These are phyloP conservation scores for Alternaria metachromatica DNA, from an alignment of 2,329 filamentous ascomycete genomes.

Conservation along the genomic window DNA sequence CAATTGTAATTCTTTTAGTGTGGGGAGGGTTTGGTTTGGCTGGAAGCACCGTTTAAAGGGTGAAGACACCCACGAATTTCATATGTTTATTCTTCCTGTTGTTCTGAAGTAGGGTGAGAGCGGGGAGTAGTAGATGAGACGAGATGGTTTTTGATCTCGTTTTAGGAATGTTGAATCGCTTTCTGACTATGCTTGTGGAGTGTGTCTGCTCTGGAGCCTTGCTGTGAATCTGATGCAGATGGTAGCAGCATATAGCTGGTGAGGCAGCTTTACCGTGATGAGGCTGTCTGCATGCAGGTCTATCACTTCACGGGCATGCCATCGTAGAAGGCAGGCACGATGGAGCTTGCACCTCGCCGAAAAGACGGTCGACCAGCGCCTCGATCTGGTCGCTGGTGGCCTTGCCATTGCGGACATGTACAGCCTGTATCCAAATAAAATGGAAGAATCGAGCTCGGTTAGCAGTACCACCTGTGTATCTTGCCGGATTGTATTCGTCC, in stretches of 20 bases:
- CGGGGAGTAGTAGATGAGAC: slow-evolving; percentile 3
- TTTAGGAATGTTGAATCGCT: background rate
- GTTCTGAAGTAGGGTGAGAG: slow-evolving; percentile 8
- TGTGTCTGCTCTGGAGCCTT: background rate
- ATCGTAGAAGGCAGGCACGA: too few species aligned
- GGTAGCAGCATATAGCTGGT: background rate
- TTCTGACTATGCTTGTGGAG: background rate
- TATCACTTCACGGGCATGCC: too few species aligned
- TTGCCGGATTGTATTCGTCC: too few species aligned
- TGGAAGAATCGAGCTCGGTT: too few species aligned
- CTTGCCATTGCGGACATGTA: too few species aligned
- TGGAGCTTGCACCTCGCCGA: too few species aligned
- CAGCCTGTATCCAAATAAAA: too few species aligned
- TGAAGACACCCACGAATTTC: slow-evolving; percentile 35
- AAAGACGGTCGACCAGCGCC: too few species aligned
- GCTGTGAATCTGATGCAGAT: background rate
- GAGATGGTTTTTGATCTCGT: slow-evolving; percentile 5
- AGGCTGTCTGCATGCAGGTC: background rate
- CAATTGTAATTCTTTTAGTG: slow-evolving; percentile 11
- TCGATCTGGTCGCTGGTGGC: too few species aligned
- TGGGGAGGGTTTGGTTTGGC: background rate
- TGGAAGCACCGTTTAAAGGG: slow-evolving; percentile 11
- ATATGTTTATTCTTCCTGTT: slow-evolving; percentile 41
- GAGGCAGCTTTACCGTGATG: background rate
- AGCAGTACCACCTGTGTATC: too few species aligned